Percentiles rank a stretch among this genome's conserved stretches.
Conservation (phyloP, 2,329 filamentous ascomycete species). For the Myriosclerotinia duriaeana region DNA sequence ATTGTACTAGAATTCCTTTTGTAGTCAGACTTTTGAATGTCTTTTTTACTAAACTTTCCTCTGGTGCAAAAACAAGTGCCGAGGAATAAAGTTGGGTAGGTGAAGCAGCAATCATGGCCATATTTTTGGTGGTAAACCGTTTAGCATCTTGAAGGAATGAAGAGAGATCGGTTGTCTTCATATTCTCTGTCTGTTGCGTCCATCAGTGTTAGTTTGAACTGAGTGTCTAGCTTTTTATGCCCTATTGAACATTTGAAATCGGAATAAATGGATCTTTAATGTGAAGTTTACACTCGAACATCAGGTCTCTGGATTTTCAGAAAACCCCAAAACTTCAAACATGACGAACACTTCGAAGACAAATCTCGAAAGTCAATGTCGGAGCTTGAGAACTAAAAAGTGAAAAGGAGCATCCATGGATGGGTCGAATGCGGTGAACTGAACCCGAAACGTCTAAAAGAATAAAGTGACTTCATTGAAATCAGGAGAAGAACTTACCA, state of each 20-base stretch:
- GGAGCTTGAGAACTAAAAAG: neutral
- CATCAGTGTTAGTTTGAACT: neutral
- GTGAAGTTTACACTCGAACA: neutral
- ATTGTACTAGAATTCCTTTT: conserved; percentile 20
- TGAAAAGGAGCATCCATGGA: neutral
- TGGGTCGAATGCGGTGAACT: neutral
- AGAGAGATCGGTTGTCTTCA: neutral
- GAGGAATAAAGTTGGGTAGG: conserved; percentile 41
- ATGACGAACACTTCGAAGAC: neutral
- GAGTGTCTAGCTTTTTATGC: neutral
- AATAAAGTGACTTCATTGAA: neutral
- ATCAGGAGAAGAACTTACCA: conserved; percentile 1
- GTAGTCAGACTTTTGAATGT: conserved; percentile 20
- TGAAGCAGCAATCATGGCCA: conserved; percentile 29
- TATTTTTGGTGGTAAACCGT: conserved; percentile 12
- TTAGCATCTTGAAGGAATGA: conserved; percentile 11
- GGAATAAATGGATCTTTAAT: neutral
- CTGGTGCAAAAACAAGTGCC: conserved; percentile 40
- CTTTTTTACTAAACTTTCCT: conserved; percentile 34
- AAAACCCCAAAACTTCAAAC: neutral
- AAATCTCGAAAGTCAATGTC: neutral
- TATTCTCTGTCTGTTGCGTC: neutral
- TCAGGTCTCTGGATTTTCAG: neutral
- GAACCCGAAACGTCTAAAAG: neutral
- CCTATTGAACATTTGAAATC: neutral